Evolutionary conservation across 192 early-diverging fungal genomes (phyloP), one percentile per base, ranked within the genome.

Genomic region (Backusella westeae): DNA sequence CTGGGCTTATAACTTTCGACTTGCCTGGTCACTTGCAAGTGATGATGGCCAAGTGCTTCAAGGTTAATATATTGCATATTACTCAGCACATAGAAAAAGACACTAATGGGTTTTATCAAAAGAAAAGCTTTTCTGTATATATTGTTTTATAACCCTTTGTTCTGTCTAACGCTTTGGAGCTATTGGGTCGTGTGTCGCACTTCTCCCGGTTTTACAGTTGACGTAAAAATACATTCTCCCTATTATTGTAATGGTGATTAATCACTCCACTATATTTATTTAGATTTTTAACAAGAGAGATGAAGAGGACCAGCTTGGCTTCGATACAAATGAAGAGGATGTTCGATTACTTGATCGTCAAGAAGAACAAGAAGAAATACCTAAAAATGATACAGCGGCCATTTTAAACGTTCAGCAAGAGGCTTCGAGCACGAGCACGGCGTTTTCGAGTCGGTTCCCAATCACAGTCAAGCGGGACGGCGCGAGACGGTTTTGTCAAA

Each of bases 381-480:
- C n/a, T 14, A 77, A 67, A 12, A 23, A 29, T 15, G 41, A 35
- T 23, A 42, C 39, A 35, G 68, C 23, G 9, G 67, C 46, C 38
- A 66, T 73, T 67, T 41, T 67, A 56, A 34, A 32, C 36, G 10
- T 34, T 19, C 46, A 69, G n/a, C 69, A 65, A 44, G 23, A 42
- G 2, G 21, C 34, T 23, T 69, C 32, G 1, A 72, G 38, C 14
- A 32, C 19, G 12, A 41, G 29, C 12, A 15, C 9, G 38, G 38
- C 21, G 19, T 34, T n/a, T 10, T 17, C 42, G 35, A n/a, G 2
- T 26, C 67, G 14, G 7, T 4, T 19, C 9, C 56, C 67, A n/a
- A 53, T 77, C 46, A 71, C 71, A 23, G 82, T 83, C 0, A 83
- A 83, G 65, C 42, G 78, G 35, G 72, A 77, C 69, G 82, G 82